These are phyloP conservation scores for Camelina hispida DNA, from an alignment of 345 rosid species.

Conservation along the genomic window DNA sequence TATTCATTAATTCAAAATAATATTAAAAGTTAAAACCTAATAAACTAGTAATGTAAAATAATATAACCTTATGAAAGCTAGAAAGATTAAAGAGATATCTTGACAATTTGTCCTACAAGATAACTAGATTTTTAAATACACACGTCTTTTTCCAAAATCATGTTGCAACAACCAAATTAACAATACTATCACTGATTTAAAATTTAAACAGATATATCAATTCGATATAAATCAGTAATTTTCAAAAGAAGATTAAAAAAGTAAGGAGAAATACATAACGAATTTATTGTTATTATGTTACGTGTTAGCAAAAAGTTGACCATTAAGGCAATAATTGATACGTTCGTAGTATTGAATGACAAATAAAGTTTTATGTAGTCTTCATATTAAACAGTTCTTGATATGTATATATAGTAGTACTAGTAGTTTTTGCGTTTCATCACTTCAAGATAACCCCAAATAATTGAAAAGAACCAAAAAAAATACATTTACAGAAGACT, in stretches of 20 bases:
- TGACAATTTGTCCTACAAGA: conserved; percentile 11
- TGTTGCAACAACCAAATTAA: conserved; percentile 27
- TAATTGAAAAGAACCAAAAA: background rate
- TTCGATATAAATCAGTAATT: background rate
- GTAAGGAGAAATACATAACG: background rate
- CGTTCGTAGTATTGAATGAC: background rate
- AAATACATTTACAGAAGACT: no score
- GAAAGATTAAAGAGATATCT: background rate
- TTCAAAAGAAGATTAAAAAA: background rate
- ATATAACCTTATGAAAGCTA: conserved; percentile 11
- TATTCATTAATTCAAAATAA: background rate
- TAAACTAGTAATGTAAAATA: conserved; percentile 12
- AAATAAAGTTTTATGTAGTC: background rate
- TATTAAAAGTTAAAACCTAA: background rate
- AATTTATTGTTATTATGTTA: background rate
- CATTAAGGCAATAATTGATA: background rate
- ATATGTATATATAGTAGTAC: no score
- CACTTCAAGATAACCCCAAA: no score
- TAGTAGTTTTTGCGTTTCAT: no score
- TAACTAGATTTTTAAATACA: background rate
- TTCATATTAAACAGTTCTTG: background rate
- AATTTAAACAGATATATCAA: background rate
- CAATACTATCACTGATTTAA: background rate
- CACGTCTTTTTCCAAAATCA: conserved; percentile 4
- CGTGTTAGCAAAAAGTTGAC: conserved; percentile 16